These are phyloP conservation scores for Alternaria novae-zelandiae DNA, from an alignment of 2,329 filamentous ascomycete species.

Conservation along the genomic window DNA sequence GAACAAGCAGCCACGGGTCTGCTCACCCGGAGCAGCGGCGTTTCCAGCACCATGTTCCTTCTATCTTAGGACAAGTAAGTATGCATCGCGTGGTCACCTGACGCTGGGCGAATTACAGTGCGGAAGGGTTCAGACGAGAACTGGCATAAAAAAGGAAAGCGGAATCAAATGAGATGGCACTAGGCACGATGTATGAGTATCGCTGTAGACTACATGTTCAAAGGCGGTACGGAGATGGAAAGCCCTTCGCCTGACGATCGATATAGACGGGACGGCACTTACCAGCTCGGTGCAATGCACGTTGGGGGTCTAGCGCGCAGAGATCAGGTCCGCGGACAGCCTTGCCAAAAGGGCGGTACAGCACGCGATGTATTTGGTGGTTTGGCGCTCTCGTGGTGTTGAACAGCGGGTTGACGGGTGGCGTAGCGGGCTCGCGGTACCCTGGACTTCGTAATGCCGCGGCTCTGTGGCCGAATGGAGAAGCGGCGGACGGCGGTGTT, in stretches of 20 bases:
- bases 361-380: slow-evolving; percentile 12
- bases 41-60: slow-evolving; percentile 55
- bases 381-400: slow-evolving; percentile 17
- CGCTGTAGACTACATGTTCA: background rate
- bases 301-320: slow-evolving; percentile 25
- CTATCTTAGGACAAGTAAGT: slow-evolving; percentile 11
- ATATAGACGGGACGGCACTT: slow-evolving; percentile 22
- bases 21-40: slow-evolving; percentile 73
- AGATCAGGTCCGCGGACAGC: slow-evolving; percentile 2
- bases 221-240: slow-evolving; percentile 8
- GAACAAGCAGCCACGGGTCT: slow-evolving; percentile 81
- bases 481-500: background rate
- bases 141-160: background rate
- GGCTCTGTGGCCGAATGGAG: slow-evolving; percentile 1
- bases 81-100: background rate
- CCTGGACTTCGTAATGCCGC: background rate
- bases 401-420: slow-evolving; percentile 20
- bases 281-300: slow-evolving; percentile 22
- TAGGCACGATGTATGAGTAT: background rate
- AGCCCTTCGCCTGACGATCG: background rate
- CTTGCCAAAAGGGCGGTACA: slow-evolving; percentile 1
- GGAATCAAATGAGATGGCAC: background rate
- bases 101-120: background rate
- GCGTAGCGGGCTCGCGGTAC: background rate
- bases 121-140: background rate